Conservation (phyloP, 768 basidiomycete genomes). For the Lepiota venenata region DNA sequence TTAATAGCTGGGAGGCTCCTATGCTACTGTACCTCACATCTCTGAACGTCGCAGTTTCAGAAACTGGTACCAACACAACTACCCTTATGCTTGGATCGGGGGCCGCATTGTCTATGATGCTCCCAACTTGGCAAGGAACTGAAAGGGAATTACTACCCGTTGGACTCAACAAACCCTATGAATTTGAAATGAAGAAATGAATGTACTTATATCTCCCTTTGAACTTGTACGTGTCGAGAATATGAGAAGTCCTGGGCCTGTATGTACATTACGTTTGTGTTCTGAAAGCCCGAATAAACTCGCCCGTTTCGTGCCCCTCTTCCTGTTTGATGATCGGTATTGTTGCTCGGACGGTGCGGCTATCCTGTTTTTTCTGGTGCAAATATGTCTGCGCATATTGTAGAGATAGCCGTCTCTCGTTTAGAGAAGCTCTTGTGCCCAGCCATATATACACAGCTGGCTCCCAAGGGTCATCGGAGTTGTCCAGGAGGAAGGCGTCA, state of each 20-base stretch:
- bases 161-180: background rate
- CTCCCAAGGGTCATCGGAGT: slow-evolving; percentile 26
- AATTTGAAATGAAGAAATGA: background rate
- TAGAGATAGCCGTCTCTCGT: slow-evolving; percentile 45
- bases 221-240: background rate
- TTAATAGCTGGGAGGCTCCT: slow-evolving; percentile 84
- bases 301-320: slow-evolving; percentile 49
- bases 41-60: slow-evolving; percentile 72
- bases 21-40: slow-evolving; percentile 79
- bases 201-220: background rate
- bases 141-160: background rate
- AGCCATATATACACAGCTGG: slow-evolving; percentile 60
- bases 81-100: slow-evolving; percentile 86
- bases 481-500: slow-evolving; percentile 53
- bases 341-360: slow-evolving; percentile 21
- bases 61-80: slow-evolving; percentile 93
- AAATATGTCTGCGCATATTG: slow-evolving; percentile 58
- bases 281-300: slow-evolving; percentile 34
- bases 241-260: background rate
- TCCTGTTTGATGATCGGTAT: slow-evolving; percentile 49
- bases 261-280: background rate
- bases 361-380: slow-evolving; percentile 31
- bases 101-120: slow-evolving; percentile 54
- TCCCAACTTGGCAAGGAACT: slow-evolving; percentile 10
- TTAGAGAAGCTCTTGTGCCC: slow-evolving; percentile 43